Percentiles rank a stretch among this genome's conserved stretches.
These are phyloP conservation scores for Aspergillus puulaauensis DNA, from an alignment of 2,329 filamentous ascomycete genomes.

Conservation along the genomic window DNA sequence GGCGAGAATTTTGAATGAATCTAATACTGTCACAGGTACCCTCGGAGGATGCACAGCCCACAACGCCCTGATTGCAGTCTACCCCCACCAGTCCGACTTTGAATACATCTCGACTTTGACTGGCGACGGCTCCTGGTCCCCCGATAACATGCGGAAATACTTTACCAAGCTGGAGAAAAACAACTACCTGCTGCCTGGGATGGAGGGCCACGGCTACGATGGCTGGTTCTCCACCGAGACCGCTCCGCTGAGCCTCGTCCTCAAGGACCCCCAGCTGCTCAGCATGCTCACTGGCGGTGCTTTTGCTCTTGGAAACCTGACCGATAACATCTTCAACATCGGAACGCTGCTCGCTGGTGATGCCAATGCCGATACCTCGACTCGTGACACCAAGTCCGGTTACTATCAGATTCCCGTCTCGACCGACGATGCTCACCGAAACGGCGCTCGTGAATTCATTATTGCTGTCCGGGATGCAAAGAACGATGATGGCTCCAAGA, in stretches of 20 bases:
- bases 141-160: conserved; percentile 59
- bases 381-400: conserved; percentile 49
- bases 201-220: conserved; percentile 45
- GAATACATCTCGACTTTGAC: conserved; percentile 58
- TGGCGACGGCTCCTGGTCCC: conserved; percentile 59
- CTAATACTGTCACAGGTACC: conserved; percentile 28
- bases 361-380: conserved; percentile 48
- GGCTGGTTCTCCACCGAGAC: conserved; percentile 28
- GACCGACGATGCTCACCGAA: conserved; percentile 31
- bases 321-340: conserved; percentile 45
- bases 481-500: conserved; percentile 28
- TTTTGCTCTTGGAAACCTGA: conserved; percentile 50
- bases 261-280: conserved; percentile 55
- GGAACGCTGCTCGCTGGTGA: conserved; percentile 50
- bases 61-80: conserved; percentile 60
- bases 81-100: conserved; percentile 61
- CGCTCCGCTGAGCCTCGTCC: conserved; percentile 48
- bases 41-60: conserved; percentile 62
- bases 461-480: conserved; percentile 25
- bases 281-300: conserved; percentile 53
- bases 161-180: conserved; percentile 56
- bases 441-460: conserved; percentile 44
- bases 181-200: conserved; percentile 46
- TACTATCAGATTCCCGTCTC: conserved; percentile 61
- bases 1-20: too few relatives aligned